phyloP scores from a whole-genome alignment of 768 basidiomycete genomes.

The Amyloporia xantha region DNA sequence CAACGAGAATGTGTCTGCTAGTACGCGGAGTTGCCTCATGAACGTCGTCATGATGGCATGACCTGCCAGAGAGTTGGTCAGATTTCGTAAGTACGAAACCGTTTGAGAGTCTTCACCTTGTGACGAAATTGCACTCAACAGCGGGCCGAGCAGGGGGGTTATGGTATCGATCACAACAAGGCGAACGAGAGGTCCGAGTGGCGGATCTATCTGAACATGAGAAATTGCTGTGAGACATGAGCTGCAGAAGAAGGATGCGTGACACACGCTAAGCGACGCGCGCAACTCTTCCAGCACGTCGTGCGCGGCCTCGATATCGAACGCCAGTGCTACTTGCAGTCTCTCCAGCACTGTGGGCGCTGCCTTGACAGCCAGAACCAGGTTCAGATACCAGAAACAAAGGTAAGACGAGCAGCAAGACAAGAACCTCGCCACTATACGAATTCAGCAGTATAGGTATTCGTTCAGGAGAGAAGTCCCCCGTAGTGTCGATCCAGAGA shows the following conservation, averaged over 20 bases:
- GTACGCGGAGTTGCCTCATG: conserved; percentile 53
- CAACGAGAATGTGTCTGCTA: conserved; percentile 38
- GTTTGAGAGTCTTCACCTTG: conserved; percentile 34
- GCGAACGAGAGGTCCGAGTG: conserved; percentile 21
- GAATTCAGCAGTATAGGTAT: conserved; percentile 31
- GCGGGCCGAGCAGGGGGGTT: conserved; percentile 56
- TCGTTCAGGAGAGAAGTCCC: conserved; percentile 53
- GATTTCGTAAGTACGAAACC: background rate
- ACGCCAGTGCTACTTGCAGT: conserved; percentile 50
- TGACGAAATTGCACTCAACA: conserved; percentile 57
- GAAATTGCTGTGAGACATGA: background rate
- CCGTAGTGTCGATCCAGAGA: conserved; percentile 69
- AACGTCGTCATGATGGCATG: conserved; percentile 69
- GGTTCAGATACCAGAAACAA: too few species aligned
- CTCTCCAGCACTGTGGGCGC: conserved; percentile 39
- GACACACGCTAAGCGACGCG: conserved; percentile 25
- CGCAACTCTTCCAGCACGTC: conserved; percentile 41
- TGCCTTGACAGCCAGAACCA: conserved; percentile 15
- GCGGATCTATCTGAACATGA: background rate
- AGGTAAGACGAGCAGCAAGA: conserved; percentile 6
- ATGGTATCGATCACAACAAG: conserved; percentile 61
- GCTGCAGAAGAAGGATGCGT: background rate
- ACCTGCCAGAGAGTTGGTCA: too few species aligned
- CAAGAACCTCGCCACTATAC: conserved; percentile 14
- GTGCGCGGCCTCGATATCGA: conserved; percentile 51